These are phyloP conservation scores for Anisodus acutangulus DNA, from an alignment of 257 asterid species.

Conservation along the genomic window DNA sequence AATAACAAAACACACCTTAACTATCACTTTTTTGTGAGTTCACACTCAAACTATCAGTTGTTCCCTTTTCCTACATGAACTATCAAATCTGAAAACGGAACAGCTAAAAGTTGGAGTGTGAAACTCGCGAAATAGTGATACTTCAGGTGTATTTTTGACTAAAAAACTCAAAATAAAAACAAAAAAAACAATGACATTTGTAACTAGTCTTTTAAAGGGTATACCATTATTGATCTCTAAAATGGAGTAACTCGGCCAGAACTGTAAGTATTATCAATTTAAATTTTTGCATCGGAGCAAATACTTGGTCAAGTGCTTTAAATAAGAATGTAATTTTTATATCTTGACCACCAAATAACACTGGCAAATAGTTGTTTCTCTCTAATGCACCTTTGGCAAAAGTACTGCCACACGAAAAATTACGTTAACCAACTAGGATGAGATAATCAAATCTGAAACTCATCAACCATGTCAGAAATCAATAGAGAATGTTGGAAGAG, in stretches of 20 bases:
- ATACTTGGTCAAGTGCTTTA: not conserved
- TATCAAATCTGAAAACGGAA: too few species aligned
- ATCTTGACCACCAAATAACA: not conserved
- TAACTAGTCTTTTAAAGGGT: not conserved
- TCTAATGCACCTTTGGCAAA: constrained; percentile 1
- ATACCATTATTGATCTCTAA: not conserved
- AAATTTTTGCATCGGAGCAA: not conserved
- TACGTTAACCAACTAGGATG: not conserved
- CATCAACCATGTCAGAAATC: not conserved
- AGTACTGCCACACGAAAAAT: not conserved
- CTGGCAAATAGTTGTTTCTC: not conserved
- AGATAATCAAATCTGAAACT: constrained; percentile 19
- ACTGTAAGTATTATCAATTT: not conserved
- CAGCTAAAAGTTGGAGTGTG: too few species aligned
- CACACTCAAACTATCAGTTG: too few species aligned
- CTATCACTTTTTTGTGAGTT: too few species aligned
- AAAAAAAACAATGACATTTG: not conserved
- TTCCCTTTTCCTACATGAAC: too few species aligned
- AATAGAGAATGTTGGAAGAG: not conserved
- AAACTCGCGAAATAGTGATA: too few species aligned
- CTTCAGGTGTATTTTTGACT: too few species aligned
- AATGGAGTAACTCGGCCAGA: too few species aligned
- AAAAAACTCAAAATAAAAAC: not conserved
- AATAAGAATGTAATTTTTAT: not conserved
- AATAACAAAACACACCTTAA: not conserved